A percentile compares a stretch with the other conserved stretches of the same genome.
phyloP scores from a whole-genome alignment of 2,329 filamentous ascomycete species.

The Sporothrix luriei region DNA sequence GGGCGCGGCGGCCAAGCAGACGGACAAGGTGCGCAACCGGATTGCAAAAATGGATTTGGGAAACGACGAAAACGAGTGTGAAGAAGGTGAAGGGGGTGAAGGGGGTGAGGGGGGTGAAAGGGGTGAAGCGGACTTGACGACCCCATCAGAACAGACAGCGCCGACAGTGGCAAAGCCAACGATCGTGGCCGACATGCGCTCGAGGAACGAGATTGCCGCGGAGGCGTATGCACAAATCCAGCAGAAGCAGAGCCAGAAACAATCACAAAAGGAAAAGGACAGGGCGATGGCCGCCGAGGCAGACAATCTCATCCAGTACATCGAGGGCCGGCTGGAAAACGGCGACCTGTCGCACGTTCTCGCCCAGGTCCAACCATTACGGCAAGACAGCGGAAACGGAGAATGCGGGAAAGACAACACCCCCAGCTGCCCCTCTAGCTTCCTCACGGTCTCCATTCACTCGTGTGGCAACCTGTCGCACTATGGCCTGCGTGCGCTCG shows the following conservation, averaged over 20 bases:
- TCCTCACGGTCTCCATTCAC: slow-evolving; percentile 93
- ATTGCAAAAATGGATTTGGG: slow-evolving; percentile 40
- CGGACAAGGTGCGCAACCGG: slow-evolving; percentile 46
- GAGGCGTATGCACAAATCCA: slow-evolving; percentile 26
- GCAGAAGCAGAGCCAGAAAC: slow-evolving; percentile 41
- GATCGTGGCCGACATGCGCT: slow-evolving; percentile 32
- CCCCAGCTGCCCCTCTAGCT: slow-evolving; percentile 39
- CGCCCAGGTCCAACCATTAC: slow-evolving; percentile 62
- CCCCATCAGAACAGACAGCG: background rate
- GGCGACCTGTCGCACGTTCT: slow-evolving; percentile 71
- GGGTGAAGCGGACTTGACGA: no score
- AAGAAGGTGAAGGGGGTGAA: background rate
- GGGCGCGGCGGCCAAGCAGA: slow-evolving; percentile 46
- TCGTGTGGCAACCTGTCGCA: slow-evolving; percentile 98
- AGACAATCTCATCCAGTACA: slow-evolving; percentile 73
- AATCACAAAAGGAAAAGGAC: slow-evolving; percentile 4
- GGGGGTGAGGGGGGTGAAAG: background rate
- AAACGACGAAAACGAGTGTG: slow-evolving; percentile 42
- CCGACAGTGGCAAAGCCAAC: background rate
- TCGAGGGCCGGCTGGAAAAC: slow-evolving; percentile 72
- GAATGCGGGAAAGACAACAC: background rate
- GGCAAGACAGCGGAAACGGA: slow-evolving; percentile 45
- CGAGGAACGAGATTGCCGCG: slow-evolving; percentile 28
- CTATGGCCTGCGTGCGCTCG: slow-evolving; percentile 82
- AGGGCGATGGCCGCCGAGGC: slow-evolving; percentile 54